Base-by-base conservation (phyloP, 2,329 filamentous ascomycete genomes). In the Penicillium concentricum region DNA sequence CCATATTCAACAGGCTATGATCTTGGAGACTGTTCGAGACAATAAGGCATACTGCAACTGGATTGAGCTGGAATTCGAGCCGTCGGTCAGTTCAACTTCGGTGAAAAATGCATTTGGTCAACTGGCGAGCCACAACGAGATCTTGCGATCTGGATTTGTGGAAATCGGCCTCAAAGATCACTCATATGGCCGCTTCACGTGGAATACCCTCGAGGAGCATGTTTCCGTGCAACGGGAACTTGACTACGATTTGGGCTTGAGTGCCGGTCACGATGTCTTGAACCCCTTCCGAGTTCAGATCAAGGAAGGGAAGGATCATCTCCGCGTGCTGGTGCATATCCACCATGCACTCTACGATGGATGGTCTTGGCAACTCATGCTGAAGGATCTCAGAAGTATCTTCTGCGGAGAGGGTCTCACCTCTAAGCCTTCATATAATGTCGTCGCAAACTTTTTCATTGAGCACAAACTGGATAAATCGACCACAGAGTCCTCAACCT, bases 281-380 rank as follows among this genome's bases (percentile, higher is more conserved):
- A 76, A 78, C 30, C 90, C 91, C 0, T 76, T 92, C 15, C 74
- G 71, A 16, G 74, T 91, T n/a, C 82, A 90, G 57, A 73, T 92
- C 2, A 63, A 64, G 13, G 47, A 61, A 51, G 32, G 50, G 8
- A 18, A 62, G 18, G 48, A 68, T 5, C 54, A 61, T 46, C 53
- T 69, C 3, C 65, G 69, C 32, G 57, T 72, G 2, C 66, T 83
- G 12, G 51, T 90, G 43, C 80, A 87, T 13, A 78, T 95, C 0
- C 92, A 96, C 69, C 92, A 97, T 73, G 86, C 90, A 0, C 71
- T 95, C 1, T 97, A 96, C 68, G 92, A 97, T 72, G 92, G 92
- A n/a, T 97, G 92, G 92, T 92, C 91, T 0, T 82, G 92, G 68
- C 89, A 96, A 50, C 78, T 93, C 30, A 73, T 95, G 0, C 69